Base-by-base conservation (phyloP, 148 eudicot genomes). In the Chenopodium quinoa region DNA sequence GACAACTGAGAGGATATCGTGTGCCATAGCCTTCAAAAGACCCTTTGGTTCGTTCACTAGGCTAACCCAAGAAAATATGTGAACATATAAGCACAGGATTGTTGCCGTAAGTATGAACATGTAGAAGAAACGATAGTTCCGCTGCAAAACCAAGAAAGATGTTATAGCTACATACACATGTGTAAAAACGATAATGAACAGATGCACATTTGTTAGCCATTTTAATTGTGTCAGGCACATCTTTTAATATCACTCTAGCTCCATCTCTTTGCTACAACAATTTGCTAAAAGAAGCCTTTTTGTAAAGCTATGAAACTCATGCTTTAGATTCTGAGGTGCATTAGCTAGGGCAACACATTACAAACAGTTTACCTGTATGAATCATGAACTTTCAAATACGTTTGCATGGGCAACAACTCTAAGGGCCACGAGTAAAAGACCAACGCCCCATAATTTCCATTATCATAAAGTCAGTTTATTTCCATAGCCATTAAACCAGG, bases 61-160 rank as follows among this genome's bases (percentile, higher is more conserved):
- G 82, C 86, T 86, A 75, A 93, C 62, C 91, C 94, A 89, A 16
- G 92, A 92, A 81, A 96, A 91, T 22, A 89, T 79, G 76, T 93
- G 96, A 34, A 96, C 93, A 54, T 92, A 92, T 77, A 92, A 64
- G 91, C 99, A 92, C 84, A 96, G 86, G 79, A 88, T 73, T 58
- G 95, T 96, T 60, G 98, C 86, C 56, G 97, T 90, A 65, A 85
- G 73, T 82, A 96, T 90, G 82, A 96, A 96, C 89, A 92, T 29
- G 90, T 90, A 88, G 89, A 92, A 96, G 82, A 89, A 88, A 70
- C 94, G 91, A 80, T 96, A 93, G 84, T 96, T 96, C 63, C 99
- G 89, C 99, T 96, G 97, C 90, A 89, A 75, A 81, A 87, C 47
- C 16, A 78, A 63, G 22, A 74, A 83, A 67, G 71, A 75, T 9